phyloP scores from a whole-genome alignment of 164 flowering plant species.

The Berberis vulgaris region DNA sequence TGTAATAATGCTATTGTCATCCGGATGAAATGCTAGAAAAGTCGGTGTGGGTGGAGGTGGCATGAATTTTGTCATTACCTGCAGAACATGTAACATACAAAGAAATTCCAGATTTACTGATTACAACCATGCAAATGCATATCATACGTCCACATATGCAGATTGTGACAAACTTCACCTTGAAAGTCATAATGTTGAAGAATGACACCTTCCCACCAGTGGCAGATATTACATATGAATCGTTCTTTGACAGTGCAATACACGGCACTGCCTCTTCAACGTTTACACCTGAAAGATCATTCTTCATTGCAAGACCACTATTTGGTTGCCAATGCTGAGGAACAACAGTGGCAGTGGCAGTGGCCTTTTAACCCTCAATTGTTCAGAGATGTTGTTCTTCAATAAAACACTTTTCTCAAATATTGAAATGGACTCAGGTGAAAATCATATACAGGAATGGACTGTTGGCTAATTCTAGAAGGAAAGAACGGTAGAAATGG shows the following conservation, averaged over 20 bases:
- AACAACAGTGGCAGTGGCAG: constrained; percentile 63
- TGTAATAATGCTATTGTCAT: constrained; percentile 87
- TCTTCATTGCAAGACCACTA: constrained; percentile 92
- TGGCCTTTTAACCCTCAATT: constrained; percentile 54
- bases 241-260: constrained; percentile 96
- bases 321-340: constrained; percentile 97
- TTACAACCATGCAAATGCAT: not conserved
- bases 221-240: constrained; percentile 94
- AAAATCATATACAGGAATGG: not conserved
- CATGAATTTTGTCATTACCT: constrained; percentile 98
- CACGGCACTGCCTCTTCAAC: constrained; percentile 90
- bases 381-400: constrained; percentile 26
- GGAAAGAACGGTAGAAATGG: no score
- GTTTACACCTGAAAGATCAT: constrained; percentile 69
- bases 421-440: not conserved
- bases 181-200: constrained; percentile 96
- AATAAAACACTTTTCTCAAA: not conserved
- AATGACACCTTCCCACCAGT: constrained; percentile 89
- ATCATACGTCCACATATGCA: not conserved
- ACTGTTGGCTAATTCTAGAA: no score
- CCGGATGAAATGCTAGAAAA: constrained; percentile 93
- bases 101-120: not conserved
- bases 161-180: no score
- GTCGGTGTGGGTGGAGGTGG: constrained; percentile 90
- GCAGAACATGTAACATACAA: constrained; percentile 1